Evolutionary conservation across 306 rosid species (phyloP), one percentile per base, ranked within the genome.

Genomic region (Erythrophleum fordii): DNA sequence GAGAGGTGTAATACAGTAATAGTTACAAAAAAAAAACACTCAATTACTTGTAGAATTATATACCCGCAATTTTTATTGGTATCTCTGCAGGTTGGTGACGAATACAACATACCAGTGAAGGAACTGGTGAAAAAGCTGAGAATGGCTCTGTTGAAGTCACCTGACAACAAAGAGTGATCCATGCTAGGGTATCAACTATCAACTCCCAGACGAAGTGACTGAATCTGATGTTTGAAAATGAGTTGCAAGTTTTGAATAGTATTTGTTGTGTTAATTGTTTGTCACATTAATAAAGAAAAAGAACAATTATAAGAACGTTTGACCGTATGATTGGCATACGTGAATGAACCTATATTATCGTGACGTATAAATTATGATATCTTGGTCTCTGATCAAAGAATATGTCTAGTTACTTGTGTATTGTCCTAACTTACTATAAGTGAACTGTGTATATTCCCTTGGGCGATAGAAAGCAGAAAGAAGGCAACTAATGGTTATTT

Each of bases 81-180:
- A 26, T 55, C 0, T 0, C 14, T 49, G 76, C 77, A 82, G 85
- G 77, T 82, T 44, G 85, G 72, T 18, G 81, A 82, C 48, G 65
- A 82, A 69, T 62, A 59, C 81, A 76, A 39, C 49, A 12, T 70
- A 26, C 53, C 78, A 49, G 53, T 60, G 39, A 39, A 60, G 55
- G 85, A 82, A 58, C 49, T 82, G n/a, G 85, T 82, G 78, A 76
- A 69, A 59, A 82, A 69, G 29, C 41, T 82, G 49, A 82, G 85
- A 51, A 5, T 13, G 17, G 41, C 28, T 45, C 72, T 82, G 67
- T 69, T 76, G 81, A 62, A 76, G 29, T n/a, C 81, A 26, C 55
- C 61, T 75, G 73, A 60, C 20, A 60, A 11, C 35, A 18, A 25
- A 28, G 39, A 75, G 59, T 73, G 59, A 72, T 73, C 37, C 58